Evolutionary conservation across 148 eudicot genomes (phyloP), one percentile per base, ranked within the genome.

Genomic region (Heliosperma pusillum): DNA sequence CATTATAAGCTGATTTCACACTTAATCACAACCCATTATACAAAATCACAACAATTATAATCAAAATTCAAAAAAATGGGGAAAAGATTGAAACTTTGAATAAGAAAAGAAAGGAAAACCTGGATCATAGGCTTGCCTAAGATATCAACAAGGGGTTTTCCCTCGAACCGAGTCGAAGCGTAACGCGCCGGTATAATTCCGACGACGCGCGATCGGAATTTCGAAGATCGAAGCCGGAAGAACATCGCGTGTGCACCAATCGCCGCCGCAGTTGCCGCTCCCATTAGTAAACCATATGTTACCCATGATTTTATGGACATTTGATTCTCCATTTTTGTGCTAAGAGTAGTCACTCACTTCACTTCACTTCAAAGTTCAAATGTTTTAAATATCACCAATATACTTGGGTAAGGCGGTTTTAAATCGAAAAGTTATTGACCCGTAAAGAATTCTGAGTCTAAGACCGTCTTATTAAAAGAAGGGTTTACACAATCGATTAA

Each of bases 51-150:
- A n/a, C n/a, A n/a, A n/a, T n/a, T n/a, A n/a, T n/a, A n/a, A n/a
- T n/a, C n/a, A 42, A 42, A 42, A 5, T 42, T 42, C 0, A 68
- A n/a, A 3, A 10, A 53, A 70, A 64, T 25, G 26, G 2, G 25
- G 7, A 15, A 16, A 53, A 60, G 11, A 30, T 26, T n/a, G 64
- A 20, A 57, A 16, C 5, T 24, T 7, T 7, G n/a, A n/a, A n/a
- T n/a, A n/a, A n/a, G n/a, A n/a, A n/a, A n/a, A n/a, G n/a, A n/a
- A n/a, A n/a, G n/a, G n/a, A n/a, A n/a, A n/a, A n/a, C n/a, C n/a
- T n/a, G n/a, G 50, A 93, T 93, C 98, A 93, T 93, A 72, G 98
- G 94, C 78, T 93, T 93, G 73, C 97, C 97, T 64, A 91, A 95
- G 77, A 93, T 93, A n/a, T 85, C 69, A 30, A 87, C 91, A 15